Evolutionary conservation across 495 filamentous ascomycete genomes (phyloP).

Genomic region (Rostrohypoxylon terebratum): DNA sequence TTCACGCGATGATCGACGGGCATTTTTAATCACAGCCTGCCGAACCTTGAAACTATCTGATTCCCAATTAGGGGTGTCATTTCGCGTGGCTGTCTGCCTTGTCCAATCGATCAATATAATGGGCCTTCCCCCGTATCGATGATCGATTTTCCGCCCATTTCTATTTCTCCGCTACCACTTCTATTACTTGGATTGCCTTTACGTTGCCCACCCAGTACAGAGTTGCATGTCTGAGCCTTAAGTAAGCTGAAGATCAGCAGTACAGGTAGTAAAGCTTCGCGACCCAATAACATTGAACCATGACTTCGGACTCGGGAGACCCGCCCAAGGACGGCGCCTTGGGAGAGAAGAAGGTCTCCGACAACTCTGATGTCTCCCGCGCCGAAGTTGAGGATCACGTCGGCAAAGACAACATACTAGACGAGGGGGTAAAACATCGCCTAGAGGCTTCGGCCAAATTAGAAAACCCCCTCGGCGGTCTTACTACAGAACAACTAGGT

Average conservation of each 20-base stretch:
- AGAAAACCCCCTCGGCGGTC: conserved; percentile 77
- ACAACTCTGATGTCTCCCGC: conserved; percentile 39
- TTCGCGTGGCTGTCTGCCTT: conserved; percentile 11
- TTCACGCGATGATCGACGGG: conserved; percentile 40
- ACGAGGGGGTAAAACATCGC: conserved; percentile 42
- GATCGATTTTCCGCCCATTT: conserved; percentile 4
- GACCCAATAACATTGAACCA: conserved; percentile 13
- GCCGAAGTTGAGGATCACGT: conserved; percentile 37
- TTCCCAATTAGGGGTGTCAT: conserved; percentile 4
- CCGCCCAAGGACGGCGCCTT: conserved; percentile 20
- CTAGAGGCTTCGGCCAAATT: conserved; percentile 56
- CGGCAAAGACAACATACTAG: conserved; percentile 29
- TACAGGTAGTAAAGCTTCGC: background rate
- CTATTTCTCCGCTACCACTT: conserved; percentile 17
- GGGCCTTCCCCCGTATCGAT: conserved; percentile 21
- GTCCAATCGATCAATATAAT: conserved; percentile 32
- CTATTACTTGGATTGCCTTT: conserved; percentile 4
- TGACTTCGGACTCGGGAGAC: conserved; percentile 33
- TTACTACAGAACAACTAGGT: conserved; percentile 68
- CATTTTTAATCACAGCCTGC: conserved; percentile 23
- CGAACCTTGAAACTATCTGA: conserved; percentile 3
- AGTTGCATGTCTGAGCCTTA: background rate
- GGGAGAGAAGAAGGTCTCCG: conserved; percentile 40
- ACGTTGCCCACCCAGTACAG: conserved; percentile 5
- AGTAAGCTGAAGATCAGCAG: background rate